Percentiles rank a stretch among this genome's conserved stretches.
These are phyloP conservation scores for Lasiosphaeria miniovina DNA, from an alignment of 495 filamentous ascomycete species.

Conservation along the genomic window DNA sequence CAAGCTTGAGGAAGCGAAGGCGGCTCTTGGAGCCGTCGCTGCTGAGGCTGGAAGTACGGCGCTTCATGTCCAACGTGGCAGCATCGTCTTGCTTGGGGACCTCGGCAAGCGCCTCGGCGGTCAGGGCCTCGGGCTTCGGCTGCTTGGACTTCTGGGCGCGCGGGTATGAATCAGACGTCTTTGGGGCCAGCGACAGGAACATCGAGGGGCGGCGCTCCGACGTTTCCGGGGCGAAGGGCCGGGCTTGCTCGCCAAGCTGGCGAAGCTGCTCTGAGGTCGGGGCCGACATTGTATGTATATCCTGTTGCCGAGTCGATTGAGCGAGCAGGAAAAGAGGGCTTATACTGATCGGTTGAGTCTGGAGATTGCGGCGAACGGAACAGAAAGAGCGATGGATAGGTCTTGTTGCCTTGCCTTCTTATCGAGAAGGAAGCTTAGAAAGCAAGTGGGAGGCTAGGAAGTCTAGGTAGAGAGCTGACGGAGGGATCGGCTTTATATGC, in stretches of 20 bases:
- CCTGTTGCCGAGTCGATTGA: background rate
- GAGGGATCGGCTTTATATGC: slow-evolving; percentile 2
- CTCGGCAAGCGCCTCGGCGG: slow-evolving; percentile 25
- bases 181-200: slow-evolving; percentile 47
- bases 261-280: slow-evolving; percentile 13
- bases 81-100: slow-evolving; percentile 14
- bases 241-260: slow-evolving; percentile 25
- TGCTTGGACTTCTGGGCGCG: slow-evolving; percentile 19
- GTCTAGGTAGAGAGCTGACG: background rate
- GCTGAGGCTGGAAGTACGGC: slow-evolving; percentile 36
- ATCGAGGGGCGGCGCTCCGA: slow-evolving; percentile 31
- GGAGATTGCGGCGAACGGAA: too few relatives aligned
- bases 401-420: too few relatives aligned
- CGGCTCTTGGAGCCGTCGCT: slow-evolving; percentile 30
- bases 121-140: slow-evolving; percentile 14
- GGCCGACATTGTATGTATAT: slow-evolving; percentile 1
- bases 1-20: slow-evolving; percentile 47
- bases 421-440: background rate
- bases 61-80: slow-evolving; percentile 15
- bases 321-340: background rate
- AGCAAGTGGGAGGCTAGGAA: background rate
- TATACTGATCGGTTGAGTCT: too few relatives aligned
- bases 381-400: too few relatives aligned
- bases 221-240: slow-evolving; percentile 14
- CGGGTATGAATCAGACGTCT: slow-evolving; percentile 44